Evolutionary conservation across 2,329 filamentous ascomycete species (phyloP).

Genomic region (Diaporthe citri): DNA sequence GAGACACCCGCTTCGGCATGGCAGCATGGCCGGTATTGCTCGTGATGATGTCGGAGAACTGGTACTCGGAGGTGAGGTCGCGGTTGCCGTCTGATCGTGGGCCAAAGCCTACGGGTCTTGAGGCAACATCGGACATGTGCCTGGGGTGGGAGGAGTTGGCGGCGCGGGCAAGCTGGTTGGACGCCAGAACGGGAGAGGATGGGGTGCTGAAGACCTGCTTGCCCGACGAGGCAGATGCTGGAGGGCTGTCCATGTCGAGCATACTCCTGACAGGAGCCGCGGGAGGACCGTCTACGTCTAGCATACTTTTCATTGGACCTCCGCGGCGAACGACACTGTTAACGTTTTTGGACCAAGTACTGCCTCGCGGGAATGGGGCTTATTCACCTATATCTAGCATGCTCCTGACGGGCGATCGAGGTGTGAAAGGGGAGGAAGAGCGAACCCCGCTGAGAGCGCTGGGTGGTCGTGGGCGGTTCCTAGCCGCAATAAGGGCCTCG

Average conservation of each 20-base stretch:
- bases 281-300: constrained; percentile 53
- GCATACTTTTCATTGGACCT: constrained; percentile 56
- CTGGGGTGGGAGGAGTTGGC: constrained; percentile 55
- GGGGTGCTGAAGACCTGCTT: constrained; percentile 62
- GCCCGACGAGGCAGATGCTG: constrained; percentile 54
- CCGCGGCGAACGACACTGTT: not conserved
- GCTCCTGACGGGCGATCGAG: constrained; percentile 76
- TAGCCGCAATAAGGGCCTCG: constrained; percentile 74
- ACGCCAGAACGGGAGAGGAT: constrained; percentile 58
- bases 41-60: constrained; percentile 71
- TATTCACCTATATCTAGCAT: constrained; percentile 73
- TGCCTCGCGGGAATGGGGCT: constrained; percentile 27
- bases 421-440: constrained; percentile 67
- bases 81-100: constrained; percentile 50
- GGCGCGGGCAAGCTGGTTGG: constrained; percentile 50
- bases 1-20: constrained; percentile 65
- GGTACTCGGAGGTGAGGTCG: constrained; percentile 68
- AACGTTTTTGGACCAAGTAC: not conserved
- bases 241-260: constrained; percentile 68
- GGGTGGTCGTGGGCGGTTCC: constrained; percentile 48
- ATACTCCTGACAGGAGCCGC: constrained; percentile 71
- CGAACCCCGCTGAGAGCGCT: constrained; percentile 52
- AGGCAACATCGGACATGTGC: constrained; percentile 67
- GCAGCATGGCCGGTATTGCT: constrained; percentile 60
- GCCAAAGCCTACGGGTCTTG: constrained; percentile 62